Conservation (phyloP, 2,329 filamentous ascomycete genomes). For the Cercospora sojina region DNA sequence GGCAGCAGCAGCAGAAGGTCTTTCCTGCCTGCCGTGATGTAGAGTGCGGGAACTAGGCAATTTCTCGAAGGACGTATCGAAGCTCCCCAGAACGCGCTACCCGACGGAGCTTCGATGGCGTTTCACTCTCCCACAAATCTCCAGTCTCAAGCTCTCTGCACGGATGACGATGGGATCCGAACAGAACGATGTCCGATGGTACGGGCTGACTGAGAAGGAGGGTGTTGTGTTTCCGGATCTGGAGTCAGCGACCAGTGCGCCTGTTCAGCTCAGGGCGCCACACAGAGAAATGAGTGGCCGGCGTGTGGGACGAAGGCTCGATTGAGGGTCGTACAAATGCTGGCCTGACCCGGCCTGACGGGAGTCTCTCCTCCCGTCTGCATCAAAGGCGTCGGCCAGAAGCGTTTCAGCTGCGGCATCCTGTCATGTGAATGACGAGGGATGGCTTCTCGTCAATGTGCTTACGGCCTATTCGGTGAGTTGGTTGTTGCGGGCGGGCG, state of each 20-base stretch:
- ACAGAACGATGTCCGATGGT: not conserved
- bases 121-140: not conserved
- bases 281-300: not conserved
- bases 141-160: not conserved
- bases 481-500: not conserved
- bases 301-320: constrained; percentile 6
- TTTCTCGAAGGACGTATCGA: constrained; percentile 17
- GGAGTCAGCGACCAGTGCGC: not conserved
- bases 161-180: not conserved
- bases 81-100: constrained; percentile 2
- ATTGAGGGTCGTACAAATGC: not conserved
- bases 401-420: not conserved
- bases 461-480: not conserved
- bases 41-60: not conserved
- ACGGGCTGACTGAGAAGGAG: not conserved
- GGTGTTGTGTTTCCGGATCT: not conserved
- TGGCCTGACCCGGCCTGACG: constrained; percentile 1
- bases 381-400: not conserved
- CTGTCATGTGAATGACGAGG: not conserved
- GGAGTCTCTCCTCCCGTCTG: not conserved
- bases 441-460: not conserved
- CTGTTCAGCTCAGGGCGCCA: not conserved
- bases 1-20: not conserved
- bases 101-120: not conserved
- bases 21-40: not conserved